A percentile compares a stretch with the other conserved stretches of the same genome.
Conservation (phyloP, 2,329 filamentous ascomycete species). For the Exophiala sp. region DNA sequence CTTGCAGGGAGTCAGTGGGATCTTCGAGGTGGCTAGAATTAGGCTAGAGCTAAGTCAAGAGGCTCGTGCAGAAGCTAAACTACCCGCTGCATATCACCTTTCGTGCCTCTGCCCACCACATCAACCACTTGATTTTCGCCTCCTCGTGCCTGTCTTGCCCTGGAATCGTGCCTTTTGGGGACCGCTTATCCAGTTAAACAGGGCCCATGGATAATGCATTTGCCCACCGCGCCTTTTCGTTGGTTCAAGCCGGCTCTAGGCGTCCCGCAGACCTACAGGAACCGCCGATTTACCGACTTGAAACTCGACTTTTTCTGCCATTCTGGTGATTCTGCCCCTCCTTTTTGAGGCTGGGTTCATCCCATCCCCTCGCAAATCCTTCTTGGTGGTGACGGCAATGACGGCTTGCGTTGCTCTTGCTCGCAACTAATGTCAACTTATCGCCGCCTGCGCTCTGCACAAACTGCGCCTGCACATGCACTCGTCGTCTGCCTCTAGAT, state of each 20-base stretch:
- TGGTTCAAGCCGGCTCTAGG: not conserved
- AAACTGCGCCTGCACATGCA: constrained; percentile 12
- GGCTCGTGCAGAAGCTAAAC: not conserved
- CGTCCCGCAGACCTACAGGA: constrained; percentile 1
- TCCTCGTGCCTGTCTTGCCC: too few relatives aligned
- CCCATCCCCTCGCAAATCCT: not conserved
- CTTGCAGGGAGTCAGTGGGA: constrained; percentile 8
- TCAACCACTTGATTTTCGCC: too few relatives aligned
- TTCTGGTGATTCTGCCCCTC: constrained; percentile 5
- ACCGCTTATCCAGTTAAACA: too few relatives aligned
- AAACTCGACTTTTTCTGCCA: too few relatives aligned
- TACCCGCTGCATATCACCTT: constrained; percentile 1
- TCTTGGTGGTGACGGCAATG: constrained; percentile 4
- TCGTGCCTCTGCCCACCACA: too few relatives aligned
- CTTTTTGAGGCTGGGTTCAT: constrained; percentile 1
- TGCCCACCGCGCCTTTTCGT: too few relatives aligned
- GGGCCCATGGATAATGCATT: too few relatives aligned
- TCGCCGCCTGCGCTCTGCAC: constrained; percentile 1
- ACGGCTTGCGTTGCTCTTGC: constrained; percentile 2
- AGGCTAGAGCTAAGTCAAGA: constrained; percentile 1
- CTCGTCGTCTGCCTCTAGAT: constrained; percentile 1
- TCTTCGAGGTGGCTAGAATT: not conserved
- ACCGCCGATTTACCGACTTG: not conserved
- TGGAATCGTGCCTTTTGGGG: too few relatives aligned
- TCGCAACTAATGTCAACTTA: not conserved